Base-by-base conservation (phyloP, 2,329 filamentous ascomycete species). In the Sordariomycetes sp. region DNA sequence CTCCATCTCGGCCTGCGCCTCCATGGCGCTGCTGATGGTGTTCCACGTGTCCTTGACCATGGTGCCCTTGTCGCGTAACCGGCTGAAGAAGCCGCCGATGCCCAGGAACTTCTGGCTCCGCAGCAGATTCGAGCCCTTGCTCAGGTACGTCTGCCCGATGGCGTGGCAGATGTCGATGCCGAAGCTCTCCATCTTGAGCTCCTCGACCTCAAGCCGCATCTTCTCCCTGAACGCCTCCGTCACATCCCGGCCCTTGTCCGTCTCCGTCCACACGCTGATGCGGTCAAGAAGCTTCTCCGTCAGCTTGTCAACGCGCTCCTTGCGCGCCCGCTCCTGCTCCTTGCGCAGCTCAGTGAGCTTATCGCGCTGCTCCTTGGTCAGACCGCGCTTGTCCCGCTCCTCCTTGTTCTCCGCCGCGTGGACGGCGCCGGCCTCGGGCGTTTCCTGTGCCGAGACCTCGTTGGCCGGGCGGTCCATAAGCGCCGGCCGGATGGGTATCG, bases 131-230 rank as follows among this genome's bases (percentile, higher is more conserved):
- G 87, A 89, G 3, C 87, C 89, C 73, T 97, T 97, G 69, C 85
- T 84, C 32, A 94, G 73, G 70, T 99, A 99, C 3, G 90, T 95
- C 63, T 87, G 80, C 17, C 94, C 94, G 65, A 99, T 95, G 52
- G 94, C 91, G 70, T 97, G 92, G 54, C 96, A 77, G 64, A 97
- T 97, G 62, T 99, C 94, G 50, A 99, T 79, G 55, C 94, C 94
- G 65, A 99, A 99, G 0, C 89, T 95, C 74, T 99, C 94, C 90
- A 99, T 99, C 79, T 97, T 99, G 64, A 99, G 77, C 68, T 97
- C 95, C 75, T 99, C 94, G 28, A 95, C 89, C 73, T 99, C 94
- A 48, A 97, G 83, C 48, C 86, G 82, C 63, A 89, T 96, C 81
- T 99, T 96, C 69, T 92, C 89, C 69, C 91, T 86, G 76, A 97